A percentile compares a stretch with the other conserved stretches of the same genome.
Evolutionary conservation across 139 green algal species (phyloP).

Genomic region (Micractinium conductrix): DNA sequence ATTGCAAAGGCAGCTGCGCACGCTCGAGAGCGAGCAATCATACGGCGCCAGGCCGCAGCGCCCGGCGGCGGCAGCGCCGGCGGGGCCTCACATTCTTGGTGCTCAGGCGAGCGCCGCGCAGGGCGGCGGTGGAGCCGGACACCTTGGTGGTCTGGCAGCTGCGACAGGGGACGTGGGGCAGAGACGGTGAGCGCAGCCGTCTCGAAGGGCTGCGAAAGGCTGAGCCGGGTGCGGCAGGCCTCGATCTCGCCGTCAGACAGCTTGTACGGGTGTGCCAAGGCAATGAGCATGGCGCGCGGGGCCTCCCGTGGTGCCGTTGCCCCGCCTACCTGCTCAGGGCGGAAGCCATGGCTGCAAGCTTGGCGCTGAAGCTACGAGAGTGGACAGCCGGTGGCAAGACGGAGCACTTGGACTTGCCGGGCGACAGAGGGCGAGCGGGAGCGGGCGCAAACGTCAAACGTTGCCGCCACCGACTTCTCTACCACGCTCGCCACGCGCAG

Average conservation of each 20-base stretch:
- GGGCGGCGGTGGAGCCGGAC: background rate
- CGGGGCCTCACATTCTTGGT: constrained; percentile 27
- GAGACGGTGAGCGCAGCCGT: background rate
- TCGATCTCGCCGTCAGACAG: background rate
- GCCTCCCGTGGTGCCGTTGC: background rate
- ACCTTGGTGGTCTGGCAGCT: constrained; percentile 42
- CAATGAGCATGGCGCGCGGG: background rate
- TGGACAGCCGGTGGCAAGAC: no score
- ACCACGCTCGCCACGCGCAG: no score
- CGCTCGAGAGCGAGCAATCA: no score
- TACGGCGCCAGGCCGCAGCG: no score
- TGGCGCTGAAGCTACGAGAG: no score
- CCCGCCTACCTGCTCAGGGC: background rate
- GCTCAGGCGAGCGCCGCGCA: constrained; percentile 25
- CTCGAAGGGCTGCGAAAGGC: no score
- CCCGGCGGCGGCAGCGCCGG: constrained; percentile 1
- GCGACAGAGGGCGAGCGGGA: background rate
- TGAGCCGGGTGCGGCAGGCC: background rate
- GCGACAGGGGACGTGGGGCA: background rate
- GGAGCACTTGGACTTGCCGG: background rate
- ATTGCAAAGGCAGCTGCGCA: background rate
- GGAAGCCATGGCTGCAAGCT: background rate
- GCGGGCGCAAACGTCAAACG: no score
- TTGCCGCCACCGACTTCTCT: no score
- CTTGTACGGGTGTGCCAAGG: background rate